Conservation (phyloP, 1,284 basidiomycete genomes). For the Microbotryum violaceum region DNA sequence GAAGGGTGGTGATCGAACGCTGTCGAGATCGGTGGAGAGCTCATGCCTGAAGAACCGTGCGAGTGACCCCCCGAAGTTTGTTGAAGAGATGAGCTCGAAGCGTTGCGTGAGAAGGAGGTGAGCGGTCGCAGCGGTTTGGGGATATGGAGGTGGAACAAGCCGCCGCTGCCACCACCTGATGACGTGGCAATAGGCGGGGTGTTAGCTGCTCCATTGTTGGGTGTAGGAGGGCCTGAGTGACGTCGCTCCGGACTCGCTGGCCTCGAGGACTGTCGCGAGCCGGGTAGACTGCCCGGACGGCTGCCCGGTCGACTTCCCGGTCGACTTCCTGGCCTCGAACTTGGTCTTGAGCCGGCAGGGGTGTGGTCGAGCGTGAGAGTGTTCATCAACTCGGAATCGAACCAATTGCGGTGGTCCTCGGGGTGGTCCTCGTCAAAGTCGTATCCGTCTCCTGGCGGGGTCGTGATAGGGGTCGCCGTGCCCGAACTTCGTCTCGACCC, state of each 20-base stretch:
- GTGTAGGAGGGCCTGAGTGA: slow-evolving; percentile 3
- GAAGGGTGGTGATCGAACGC: slow-evolving; percentile 20
- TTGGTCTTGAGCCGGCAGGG: slow-evolving; percentile 11
- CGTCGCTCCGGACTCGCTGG: neutral
- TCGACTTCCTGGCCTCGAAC: slow-evolving; percentile 16
- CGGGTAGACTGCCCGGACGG: slow-evolving; percentile 19
- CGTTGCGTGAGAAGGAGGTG: slow-evolving; percentile 28
- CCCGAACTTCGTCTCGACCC: slow-evolving; percentile 14
- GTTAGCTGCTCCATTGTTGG: too few species aligned
- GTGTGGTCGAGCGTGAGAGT: slow-evolving; percentile 45
- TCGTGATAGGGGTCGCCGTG: slow-evolving; percentile 6
- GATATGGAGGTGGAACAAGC: slow-evolving; percentile 34
- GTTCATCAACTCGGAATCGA: slow-evolving; percentile 69
- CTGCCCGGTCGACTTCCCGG: slow-evolving; percentile 15
- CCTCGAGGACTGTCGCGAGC: slow-evolving; percentile 16
- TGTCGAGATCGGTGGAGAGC: neutral
- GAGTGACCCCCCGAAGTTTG: neutral
- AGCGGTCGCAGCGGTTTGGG: slow-evolving; percentile 35
- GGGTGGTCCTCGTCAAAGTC: slow-evolving; percentile 34
- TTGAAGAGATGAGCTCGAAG: slow-evolving; percentile 11
- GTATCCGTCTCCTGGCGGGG: slow-evolving; percentile 7
- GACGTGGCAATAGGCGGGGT: slow-evolving; percentile 2
- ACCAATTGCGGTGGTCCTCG: slow-evolving; percentile 54
- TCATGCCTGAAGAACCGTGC: neutral
- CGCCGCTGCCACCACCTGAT: slow-evolving; percentile 12